Evolutionary conservation across 192 early-diverging fungal species (phyloP).

Genomic region (Coemansia asiatica): DNA sequence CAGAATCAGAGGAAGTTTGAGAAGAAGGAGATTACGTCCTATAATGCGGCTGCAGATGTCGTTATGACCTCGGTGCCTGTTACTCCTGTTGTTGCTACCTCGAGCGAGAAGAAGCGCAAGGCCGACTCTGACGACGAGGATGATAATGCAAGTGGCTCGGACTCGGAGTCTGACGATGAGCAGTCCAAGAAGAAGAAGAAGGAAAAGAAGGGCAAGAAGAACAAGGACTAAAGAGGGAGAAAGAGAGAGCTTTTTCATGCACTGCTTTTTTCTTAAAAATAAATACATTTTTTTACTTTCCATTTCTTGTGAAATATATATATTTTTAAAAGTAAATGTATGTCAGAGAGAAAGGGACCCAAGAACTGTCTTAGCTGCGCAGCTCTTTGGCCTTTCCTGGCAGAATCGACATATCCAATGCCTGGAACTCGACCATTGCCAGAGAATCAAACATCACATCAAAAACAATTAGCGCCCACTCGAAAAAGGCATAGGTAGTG

Average conservation of each 20-base stretch:
- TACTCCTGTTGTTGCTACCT: conserved; percentile 14
- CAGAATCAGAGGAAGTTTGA: conserved; percentile 52
- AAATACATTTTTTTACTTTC: neutral
- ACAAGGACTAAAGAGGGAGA: conserved; percentile 34
- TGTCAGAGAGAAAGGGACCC: too few species aligned
- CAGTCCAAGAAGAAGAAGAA: conserved; percentile 50
- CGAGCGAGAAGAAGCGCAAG: conserved; percentile 57
- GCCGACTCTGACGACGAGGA: conserved; percentile 30
- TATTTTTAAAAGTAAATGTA: neutral
- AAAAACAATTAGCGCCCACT: conserved; percentile 79
- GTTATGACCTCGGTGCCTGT: conserved; percentile 23
- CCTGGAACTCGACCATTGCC: conserved; percentile 65
- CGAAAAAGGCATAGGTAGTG: conserved; percentile 79
- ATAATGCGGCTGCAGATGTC: conserved; percentile 56
- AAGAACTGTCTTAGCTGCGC: conserved; percentile 14
- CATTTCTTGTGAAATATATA: neutral
- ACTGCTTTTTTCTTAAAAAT: neutral
- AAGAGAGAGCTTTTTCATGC: neutral
- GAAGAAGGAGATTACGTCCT: conserved; percentile 51
- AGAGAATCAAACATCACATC: conserved; percentile 77
- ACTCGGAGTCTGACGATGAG: conserved; percentile 14
- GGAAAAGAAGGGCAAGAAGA: conserved; percentile 34
- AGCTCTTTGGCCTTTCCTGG: conserved; percentile 41
- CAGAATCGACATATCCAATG: conserved; percentile 45
- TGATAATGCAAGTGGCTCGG: conserved; percentile 13